Percentiles rank a stretch among this genome's conserved stretches.
These are phyloP conservation scores for Trichoderma sp. DNA, from an alignment of 2,329 filamentous ascomycete species.

Conservation along the genomic window DNA sequence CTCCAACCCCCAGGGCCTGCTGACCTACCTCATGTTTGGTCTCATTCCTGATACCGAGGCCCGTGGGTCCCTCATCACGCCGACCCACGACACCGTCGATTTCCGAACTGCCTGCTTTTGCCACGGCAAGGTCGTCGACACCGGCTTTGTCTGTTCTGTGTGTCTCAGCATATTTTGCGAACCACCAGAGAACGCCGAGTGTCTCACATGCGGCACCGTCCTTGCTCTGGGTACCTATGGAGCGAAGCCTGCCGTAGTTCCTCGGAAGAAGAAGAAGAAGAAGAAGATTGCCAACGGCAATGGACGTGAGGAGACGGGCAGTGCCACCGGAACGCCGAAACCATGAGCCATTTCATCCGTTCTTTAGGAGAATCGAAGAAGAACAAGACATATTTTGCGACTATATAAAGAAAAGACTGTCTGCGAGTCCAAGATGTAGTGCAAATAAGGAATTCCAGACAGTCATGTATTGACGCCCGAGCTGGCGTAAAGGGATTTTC, in stretches of 20 bases:
- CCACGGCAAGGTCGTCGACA: constrained; percentile 83
- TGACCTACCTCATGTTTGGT: constrained; percentile 93
- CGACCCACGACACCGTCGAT: constrained; percentile 83
- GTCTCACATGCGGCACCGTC: constrained; percentile 78
- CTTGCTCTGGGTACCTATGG: constrained; percentile 75
- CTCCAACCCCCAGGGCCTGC: constrained; percentile 63
- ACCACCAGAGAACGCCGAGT: constrained; percentile 59
- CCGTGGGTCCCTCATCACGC: constrained; percentile 64
- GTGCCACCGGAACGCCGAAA: constrained; percentile 58
- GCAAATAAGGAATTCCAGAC: background rate
- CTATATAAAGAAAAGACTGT: background rate
- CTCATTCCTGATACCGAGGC: constrained; percentile 67
- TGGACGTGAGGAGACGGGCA: constrained; percentile 54
- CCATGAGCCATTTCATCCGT: constrained; percentile 25
- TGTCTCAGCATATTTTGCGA: constrained; percentile 92
- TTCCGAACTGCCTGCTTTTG: constrained; percentile 99
- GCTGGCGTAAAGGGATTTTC: background rate
- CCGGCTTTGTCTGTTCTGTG: constrained; percentile 93
- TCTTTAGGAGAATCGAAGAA: background rate
- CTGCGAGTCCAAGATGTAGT: background rate
- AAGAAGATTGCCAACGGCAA: constrained; percentile 58
- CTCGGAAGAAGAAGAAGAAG: constrained; percentile 72
- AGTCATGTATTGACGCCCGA: constrained; percentile 3
- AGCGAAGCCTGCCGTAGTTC: constrained; percentile 70
- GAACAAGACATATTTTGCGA: background rate